Base-by-base conservation (phyloP, 108 stramenopile genomes). In the Phaeodactylum tricornutum region DNA sequence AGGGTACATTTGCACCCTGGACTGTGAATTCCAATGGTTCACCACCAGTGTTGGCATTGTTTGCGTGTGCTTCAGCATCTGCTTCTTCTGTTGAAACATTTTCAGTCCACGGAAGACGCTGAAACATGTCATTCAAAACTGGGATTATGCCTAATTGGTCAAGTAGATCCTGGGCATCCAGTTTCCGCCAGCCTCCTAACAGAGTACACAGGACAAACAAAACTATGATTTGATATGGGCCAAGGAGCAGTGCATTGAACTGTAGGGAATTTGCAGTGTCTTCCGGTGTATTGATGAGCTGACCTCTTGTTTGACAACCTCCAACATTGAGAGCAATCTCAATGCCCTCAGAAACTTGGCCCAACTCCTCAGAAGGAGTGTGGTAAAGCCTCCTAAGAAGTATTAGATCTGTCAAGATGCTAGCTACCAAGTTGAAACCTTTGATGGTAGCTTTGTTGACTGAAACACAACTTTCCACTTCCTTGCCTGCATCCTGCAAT, bases 1-100 rank as follows among this genome's bases (percentile, higher is more conserved):
- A 88, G 85, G 37, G 84, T 88, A 59, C 92, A 94, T 47, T 94
- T 85, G 55, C 92, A 91, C 0, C 79, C 79, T 24, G 74, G 71
- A 19, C 79, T 74, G 55, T 72, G 67, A 25, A 80, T 66, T 15
- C 71, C 72, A 37, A 23, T 36, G 14, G 39, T 35, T 29, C 30
- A 43, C 57, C 55, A 9, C 29, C 17, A 8, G 48, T 22, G 0
- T 28, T 47, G 46, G 8, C 25, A 28, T 47, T 28, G 38, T 43
- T 43, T 4, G n/a, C n/a, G n/a, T n/a, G n/a, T n/a, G n/a, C n/a
- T n/a, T n/a, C n/a, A n/a, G n/a, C n/a, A n/a, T n/a, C n/a, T n/a
- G n/a, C n/a, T n/a, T 17, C 14, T 34, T 36, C n/a, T 0, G 53
- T 30, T 24, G 58, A 29, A 9, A 53, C 36, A 9, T 42, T 26